Conservation (phyloP, 2,329 filamentous ascomycete genomes). For the Conoideocrella luteorostrata region DNA sequence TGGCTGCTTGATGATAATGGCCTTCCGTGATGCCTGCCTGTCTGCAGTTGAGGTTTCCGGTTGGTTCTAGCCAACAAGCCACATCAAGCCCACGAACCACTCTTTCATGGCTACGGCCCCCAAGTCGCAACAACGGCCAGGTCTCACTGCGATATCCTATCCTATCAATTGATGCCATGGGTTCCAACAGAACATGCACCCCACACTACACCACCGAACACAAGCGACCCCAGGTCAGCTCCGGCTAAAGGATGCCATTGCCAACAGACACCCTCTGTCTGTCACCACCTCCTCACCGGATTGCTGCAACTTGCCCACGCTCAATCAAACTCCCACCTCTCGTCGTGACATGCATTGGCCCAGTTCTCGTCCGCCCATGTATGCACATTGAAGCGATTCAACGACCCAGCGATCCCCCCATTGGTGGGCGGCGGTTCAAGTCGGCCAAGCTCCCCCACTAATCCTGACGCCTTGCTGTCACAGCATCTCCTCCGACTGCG, state of each 20-base stretch:
- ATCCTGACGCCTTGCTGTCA: not conserved
- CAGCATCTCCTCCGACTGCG: slow-evolving; percentile 3
- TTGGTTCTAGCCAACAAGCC: too few relatives aligned
- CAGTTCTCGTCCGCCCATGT: not conserved
- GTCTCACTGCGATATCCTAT: not conserved
- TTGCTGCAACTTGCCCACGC: slow-evolving; percentile 2
- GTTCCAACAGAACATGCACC: not conserved
- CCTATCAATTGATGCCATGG: not conserved
- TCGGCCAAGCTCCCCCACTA: not conserved
- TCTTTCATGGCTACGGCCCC: not conserved
- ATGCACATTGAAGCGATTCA: not conserved
- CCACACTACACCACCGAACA: not conserved
- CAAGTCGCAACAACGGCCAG: not conserved
- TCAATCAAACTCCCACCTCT: not conserved
- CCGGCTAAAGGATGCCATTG: not conserved
- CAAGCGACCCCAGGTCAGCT: slow-evolving; percentile 1
- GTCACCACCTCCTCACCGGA: not conserved
- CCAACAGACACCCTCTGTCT: not conserved
- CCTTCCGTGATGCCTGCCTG: too few relatives aligned
- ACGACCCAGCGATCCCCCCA: not conserved
- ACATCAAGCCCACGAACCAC: not conserved
- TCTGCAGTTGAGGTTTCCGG: too few relatives aligned
- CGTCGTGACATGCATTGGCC: not conserved
- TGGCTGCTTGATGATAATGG: too few relatives aligned
- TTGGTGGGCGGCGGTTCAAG: not conserved